phyloP scores from a whole-genome alignment of 495 filamentous ascomycete species.

The Pyrenula aspistea region DNA sequence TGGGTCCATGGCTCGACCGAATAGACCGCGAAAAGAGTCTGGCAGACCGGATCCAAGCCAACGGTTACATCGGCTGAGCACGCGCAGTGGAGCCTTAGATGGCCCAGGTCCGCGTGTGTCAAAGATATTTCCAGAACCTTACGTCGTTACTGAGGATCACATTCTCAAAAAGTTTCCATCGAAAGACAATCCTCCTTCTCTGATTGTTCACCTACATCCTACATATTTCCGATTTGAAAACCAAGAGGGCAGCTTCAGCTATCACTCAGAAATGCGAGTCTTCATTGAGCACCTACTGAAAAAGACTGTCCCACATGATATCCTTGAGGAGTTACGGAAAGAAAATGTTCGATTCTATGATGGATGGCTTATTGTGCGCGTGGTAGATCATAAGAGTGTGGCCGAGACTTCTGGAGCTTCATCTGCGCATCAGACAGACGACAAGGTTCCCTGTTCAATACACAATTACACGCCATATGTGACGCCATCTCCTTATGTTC shows the following conservation, averaged over 20 bases:
- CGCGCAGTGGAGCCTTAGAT: constrained; percentile 20
- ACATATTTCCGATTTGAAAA: constrained; percentile 87
- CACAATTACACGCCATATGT: constrained; percentile 83
- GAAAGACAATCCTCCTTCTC: constrained; percentile 58
- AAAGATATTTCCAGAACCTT: constrained; percentile 35
- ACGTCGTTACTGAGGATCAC: constrained; percentile 55
- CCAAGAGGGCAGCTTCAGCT: constrained; percentile 82
- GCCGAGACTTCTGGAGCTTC: constrained; percentile 44
- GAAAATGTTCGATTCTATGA: constrained; percentile 79
- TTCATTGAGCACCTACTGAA: constrained; percentile 65
- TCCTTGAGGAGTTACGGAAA: constrained; percentile 56
- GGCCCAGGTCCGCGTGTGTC: constrained; percentile 18
- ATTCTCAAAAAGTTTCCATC: constrained; percentile 65
- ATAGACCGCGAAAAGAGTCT: constrained; percentile 30
- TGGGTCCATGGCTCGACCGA: constrained; percentile 31
- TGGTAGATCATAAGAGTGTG: constrained; percentile 70
- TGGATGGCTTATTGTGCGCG: constrained; percentile 85
- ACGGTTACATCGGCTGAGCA: constrained; percentile 19
- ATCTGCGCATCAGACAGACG: constrained; percentile 37
- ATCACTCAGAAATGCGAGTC: constrained; percentile 80
- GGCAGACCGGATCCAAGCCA: constrained; percentile 29
- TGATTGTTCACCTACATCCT: constrained; percentile 75
- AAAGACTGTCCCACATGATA: constrained; percentile 59
- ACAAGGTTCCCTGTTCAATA: constrained; percentile 65
- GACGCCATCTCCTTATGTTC: constrained; percentile 76